Percentiles rank a stretch among this genome's conserved stretches.
These are phyloP conservation scores for Diaporthe citrichinensis DNA, from an alignment of 2,329 filamentous ascomycete species.

Conservation along the genomic window DNA sequence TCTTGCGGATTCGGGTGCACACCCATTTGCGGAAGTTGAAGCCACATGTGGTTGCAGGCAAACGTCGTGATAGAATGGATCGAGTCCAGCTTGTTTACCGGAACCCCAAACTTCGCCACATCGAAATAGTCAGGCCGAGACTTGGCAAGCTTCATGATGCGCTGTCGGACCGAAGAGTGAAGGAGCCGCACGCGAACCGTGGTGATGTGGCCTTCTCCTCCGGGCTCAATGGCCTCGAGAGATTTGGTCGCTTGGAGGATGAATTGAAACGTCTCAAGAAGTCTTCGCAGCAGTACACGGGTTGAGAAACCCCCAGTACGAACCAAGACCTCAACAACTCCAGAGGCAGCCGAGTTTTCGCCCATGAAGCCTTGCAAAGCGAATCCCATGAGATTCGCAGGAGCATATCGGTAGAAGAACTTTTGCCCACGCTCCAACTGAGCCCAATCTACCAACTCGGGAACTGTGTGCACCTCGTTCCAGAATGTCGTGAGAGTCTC, in stretches of 20 bases:
- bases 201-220: conserved; percentile 3
- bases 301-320: conserved; percentile 12
- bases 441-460: conserved; percentile 17
- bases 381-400: conserved; percentile 1
- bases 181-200: conserved; percentile 10
- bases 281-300: conserved; percentile 1
- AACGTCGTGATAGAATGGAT: conserved; percentile 11
- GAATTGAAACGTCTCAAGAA: conserved; percentile 13
- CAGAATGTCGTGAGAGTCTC: neutral
- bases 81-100: conserved; percentile 14
- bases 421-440: conserved; percentile 1
- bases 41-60: conserved; percentile 20
- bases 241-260: conserved; percentile 7
- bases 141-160: neutral
- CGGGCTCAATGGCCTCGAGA: conserved; percentile 4
- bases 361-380: conserved; percentile 3
- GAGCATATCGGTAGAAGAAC: conserved; percentile 6
- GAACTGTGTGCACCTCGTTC: neutral
- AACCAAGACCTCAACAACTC: conserved; percentile 12
- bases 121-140: conserved; percentile 15
- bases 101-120: neutral
- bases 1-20: neutral
- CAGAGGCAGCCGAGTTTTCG: conserved; percentile 7
- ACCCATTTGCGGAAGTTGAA: conserved; percentile 1
- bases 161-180: conserved; percentile 20